These are phyloP conservation scores for Luffa acutangula DNA, from an alignment of 306 rosid genomes.

Conservation along the genomic window DNA sequence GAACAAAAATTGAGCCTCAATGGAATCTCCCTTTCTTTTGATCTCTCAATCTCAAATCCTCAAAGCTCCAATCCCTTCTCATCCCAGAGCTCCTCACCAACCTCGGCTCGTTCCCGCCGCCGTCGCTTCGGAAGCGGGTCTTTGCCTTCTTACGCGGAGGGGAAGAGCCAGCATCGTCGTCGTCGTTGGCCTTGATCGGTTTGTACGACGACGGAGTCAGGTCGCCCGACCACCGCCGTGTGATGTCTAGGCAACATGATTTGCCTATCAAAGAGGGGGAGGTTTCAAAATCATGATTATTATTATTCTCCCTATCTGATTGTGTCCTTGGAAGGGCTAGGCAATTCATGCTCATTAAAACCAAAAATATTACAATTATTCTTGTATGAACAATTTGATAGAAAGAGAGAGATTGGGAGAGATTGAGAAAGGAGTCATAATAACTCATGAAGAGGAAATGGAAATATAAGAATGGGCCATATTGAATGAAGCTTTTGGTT, in stretches of 20 bases:
- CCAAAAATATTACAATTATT: background rate
- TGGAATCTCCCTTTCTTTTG: constrained; percentile 19
- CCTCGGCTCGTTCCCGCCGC: constrained; percentile 23
- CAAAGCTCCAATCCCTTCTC: constrained; percentile 92
- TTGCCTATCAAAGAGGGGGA: constrained; percentile 7
- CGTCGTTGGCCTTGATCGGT: background rate
- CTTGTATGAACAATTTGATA: background rate
- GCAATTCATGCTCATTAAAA: constrained; percentile 56
- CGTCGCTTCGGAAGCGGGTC: constrained; percentile 18
- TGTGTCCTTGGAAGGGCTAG: constrained; percentile 39
- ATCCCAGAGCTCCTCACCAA: constrained; percentile 61
- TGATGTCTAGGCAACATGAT: constrained; percentile 10
- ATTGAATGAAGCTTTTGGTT: too few species aligned
- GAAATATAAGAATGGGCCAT: background rate
- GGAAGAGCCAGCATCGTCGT: background rate
- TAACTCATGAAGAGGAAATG: background rate
- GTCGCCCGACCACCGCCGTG: constrained; percentile 47
- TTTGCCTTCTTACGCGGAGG: background rate
- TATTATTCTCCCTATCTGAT: constrained; percentile 13
- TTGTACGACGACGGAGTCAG: constrained; percentile 14
- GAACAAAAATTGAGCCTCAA: background rate
- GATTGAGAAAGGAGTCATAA: background rate
- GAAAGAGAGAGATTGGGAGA: background rate
- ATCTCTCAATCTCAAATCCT: constrained; percentile 26
- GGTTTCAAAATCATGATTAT: background rate